Evolutionary conservation across 1,284 basidiomycete genomes (phyloP).

Genomic region (Sporisorium scitamineum): DNA sequence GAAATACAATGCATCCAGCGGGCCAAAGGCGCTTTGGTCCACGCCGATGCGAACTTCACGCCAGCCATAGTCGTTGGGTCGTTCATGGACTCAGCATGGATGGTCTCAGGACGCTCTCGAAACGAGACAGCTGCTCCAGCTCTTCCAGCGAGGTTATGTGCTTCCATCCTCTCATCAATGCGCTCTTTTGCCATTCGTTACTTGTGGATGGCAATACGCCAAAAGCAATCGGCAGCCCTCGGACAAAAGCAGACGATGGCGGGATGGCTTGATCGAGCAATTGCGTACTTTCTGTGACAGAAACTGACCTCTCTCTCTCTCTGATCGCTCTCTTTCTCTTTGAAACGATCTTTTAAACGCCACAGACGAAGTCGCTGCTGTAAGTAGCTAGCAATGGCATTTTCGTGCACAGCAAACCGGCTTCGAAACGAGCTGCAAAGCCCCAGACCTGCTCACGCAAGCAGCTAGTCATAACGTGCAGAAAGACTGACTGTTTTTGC

Average conservation of each 20-base stretch:
- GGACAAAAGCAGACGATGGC: not conserved
- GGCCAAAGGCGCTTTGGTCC: slow-evolving; percentile 1
- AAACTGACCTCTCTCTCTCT: slow-evolving; percentile 16
- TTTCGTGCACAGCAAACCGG: not conserved
- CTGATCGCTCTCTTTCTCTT: not conserved
- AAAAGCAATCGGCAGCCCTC: not conserved
- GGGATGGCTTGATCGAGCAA: not conserved
- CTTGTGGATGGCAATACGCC: not conserved
- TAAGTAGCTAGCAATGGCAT: slow-evolving; percentile 38
- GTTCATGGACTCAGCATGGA: not conserved
- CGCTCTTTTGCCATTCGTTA: not conserved
- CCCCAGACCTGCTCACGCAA: not conserved
- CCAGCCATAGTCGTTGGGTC: not conserved
- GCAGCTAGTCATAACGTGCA: not conserved
- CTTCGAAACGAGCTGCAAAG: not conserved
- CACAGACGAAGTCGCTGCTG: slow-evolving; percentile 69
- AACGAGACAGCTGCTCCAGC: not conserved
- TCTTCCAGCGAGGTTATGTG: not conserved
- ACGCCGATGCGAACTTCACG: not conserved
- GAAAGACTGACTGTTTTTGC: slow-evolving; percentile 16
- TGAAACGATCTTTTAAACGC: not conserved
- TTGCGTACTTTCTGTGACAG: not conserved
- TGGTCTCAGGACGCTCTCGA: not conserved
- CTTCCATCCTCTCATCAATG: not conserved
- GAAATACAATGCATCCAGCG: not conserved